Evolutionary conservation across 768 basidiomycete species (phyloP), one percentile per base, ranked within the genome.

Genomic region (Kwoniella sp.): DNA sequence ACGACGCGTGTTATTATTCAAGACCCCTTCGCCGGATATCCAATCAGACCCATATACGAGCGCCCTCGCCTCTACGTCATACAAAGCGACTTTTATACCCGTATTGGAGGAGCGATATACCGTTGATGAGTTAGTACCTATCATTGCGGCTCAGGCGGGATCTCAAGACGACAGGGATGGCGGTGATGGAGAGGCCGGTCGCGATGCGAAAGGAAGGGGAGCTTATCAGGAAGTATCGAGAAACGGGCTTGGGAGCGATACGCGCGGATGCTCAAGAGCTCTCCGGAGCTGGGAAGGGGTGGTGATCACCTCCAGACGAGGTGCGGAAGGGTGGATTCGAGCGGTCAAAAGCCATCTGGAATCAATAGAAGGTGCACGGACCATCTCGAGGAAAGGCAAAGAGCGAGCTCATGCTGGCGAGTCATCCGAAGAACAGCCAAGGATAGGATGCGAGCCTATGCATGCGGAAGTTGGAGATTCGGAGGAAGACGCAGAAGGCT

Each of bases 241-340:
- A 30, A 26, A 2, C 25, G 4, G 51, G 11, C 23, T 45, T 45
- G 12, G 41, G n/a, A 12, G 12, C 41, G n/a, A 45, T n/a, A 45
- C 12, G n/a, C n/a, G 15, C 51, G 11, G n/a, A n/a, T n/a, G n/a
- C n/a, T n/a, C n/a, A n/a, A 34, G 34, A 34, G 34, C 34, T n/a
- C n/a, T n/a, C n/a, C 17, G 41, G 9, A 9, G 15, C 11, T 62
- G 55, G 54, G 66, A 62, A 55, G 66, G 66, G 3, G 54, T 62
- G n/a, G 48, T 67, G 0, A 55, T 67, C 11, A 67, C 60, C 20
- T 57, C 55, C 30, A 29, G 48, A 29, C 25, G 66, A 45, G 66
- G 66, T 13, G 47, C 55, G 2, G 66, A 67, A 53, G 66, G 66
- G 15, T 67, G 66, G 66, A 37, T 62, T 15, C 30, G 48, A 38